Conservation (phyloP, 2,329 filamentous ascomycete species). For the Sporothrix dimorphospora region DNA sequence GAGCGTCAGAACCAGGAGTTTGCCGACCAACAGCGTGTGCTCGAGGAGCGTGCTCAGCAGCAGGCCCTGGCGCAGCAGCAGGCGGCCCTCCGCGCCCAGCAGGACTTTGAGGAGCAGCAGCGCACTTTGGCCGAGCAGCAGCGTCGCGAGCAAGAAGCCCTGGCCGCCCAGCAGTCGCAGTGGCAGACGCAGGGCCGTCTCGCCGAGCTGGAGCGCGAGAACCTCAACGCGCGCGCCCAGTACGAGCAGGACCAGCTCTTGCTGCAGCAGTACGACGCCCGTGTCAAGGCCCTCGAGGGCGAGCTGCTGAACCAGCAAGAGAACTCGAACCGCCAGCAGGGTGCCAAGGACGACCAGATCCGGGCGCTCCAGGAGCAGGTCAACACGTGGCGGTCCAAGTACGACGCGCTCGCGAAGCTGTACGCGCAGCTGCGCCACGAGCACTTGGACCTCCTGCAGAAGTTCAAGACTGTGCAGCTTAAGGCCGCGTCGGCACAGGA, state of each 20-base stretch:
- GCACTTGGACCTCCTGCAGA: slow-evolving; percentile 91
- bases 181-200: slow-evolving; percentile 95
- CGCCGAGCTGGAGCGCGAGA: slow-evolving; percentile 92
- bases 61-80: slow-evolving; percentile 81
- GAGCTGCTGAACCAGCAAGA: slow-evolving; percentile 81
- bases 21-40: slow-evolving; percentile 85
- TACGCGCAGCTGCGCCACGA: slow-evolving; percentile 96
- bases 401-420: slow-evolving; percentile 92
- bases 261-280: slow-evolving; percentile 93
- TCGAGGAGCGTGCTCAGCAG: slow-evolving; percentile 85
- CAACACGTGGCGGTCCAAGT: slow-evolving; percentile 96
- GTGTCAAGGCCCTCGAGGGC: slow-evolving; percentile 88
- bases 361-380: slow-evolving; percentile 92
- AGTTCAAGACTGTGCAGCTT: slow-evolving; percentile 93
- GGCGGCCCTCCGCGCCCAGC: slow-evolving; percentile 80
- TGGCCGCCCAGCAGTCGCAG: slow-evolving; percentile 84
- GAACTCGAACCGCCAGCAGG: slow-evolving; percentile 82
- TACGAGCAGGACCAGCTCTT: slow-evolving; percentile 97
- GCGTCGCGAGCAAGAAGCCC: slow-evolving; percentile 84
- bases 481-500: slow-evolving; percentile 97
- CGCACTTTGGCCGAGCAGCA: slow-evolving; percentile 85
- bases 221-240: slow-evolving; percentile 89
- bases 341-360: slow-evolving; percentile 94
- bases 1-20: slow-evolving; percentile 92
- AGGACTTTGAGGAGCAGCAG: slow-evolving; percentile 97